Conservation (phyloP, 2,329 filamentous ascomycete genomes). For the Sporothrix brasiliensis region DNA sequence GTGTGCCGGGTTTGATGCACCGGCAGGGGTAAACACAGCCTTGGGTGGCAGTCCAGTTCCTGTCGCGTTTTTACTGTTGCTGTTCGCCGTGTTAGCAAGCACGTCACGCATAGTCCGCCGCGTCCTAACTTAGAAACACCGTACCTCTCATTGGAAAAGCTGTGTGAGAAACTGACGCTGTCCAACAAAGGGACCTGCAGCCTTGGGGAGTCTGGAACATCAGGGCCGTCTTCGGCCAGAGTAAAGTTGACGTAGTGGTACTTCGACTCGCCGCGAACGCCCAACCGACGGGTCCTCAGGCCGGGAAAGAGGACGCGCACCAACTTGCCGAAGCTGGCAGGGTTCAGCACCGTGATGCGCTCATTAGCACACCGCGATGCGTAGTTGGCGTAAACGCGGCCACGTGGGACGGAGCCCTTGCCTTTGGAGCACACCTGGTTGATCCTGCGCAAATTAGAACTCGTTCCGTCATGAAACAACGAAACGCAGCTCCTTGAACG, state of each 20-base stretch:
- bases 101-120: too few species aligned
- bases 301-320: conserved; percentile 95
- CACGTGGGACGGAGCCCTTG: conserved; percentile 85
- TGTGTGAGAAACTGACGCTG: conserved; percentile 51
- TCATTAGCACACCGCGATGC: conserved; percentile 90
- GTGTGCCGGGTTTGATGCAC: not conserved
- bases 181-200: conserved; percentile 57
- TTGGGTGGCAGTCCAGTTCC: conserved; percentile 18
- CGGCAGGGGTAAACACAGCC: conserved; percentile 25
- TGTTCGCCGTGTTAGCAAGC: not conserved
- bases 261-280: conserved; percentile 94
- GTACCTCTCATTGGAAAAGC: conserved; percentile 50
- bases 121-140: conserved; percentile 33
- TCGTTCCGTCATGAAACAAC: not conserved
- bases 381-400: conserved; percentile 93
- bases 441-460: conserved; percentile 57
- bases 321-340: conserved; percentile 95
- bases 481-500: not conserved
- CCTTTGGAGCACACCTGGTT: conserved; percentile 71
- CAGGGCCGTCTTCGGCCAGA: conserved; percentile 60
- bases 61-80: conserved; percentile 17
- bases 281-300: conserved; percentile 86
- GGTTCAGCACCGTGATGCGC: conserved; percentile 91
- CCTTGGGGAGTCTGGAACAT: conserved; percentile 50
- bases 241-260: conserved; percentile 86